Conservation (phyloP, 441 rosid genomes). For the Corymbia calophylla region DNA sequence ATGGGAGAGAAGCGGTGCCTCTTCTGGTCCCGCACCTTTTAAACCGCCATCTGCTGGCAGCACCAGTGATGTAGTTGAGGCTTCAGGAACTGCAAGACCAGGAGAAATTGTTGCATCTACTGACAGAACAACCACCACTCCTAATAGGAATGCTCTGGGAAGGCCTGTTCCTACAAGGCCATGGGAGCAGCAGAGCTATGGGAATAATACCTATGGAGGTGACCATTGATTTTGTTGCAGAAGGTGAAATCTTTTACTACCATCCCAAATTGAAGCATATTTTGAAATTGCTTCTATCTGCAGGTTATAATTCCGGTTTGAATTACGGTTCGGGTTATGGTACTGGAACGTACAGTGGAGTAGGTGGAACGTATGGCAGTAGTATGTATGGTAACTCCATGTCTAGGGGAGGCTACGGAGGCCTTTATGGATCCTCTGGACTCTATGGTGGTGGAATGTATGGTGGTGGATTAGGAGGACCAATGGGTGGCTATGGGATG, state of each 20-base stretch:
- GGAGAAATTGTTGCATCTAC: slow-evolving; percentile 64
- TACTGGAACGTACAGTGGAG: neutral
- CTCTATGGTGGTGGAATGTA: slow-evolving; percentile 17
- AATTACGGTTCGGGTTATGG: neutral
- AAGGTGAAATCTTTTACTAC: neutral
- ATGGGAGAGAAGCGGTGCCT: slow-evolving; percentile 74
- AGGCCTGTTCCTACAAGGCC: slow-evolving; percentile 88
- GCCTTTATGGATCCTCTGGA: neutral
- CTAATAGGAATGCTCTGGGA: slow-evolving; percentile 32
- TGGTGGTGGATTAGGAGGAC: slow-evolving; percentile 51
- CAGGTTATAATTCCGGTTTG: neutral
- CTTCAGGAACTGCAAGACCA: slow-evolving; percentile 89
- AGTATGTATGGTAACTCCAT: slow-evolving; percentile 13
- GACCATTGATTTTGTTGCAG: neutral
- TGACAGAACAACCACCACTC: slow-evolving; percentile 33
- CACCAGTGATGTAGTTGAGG: slow-evolving; percentile 91
- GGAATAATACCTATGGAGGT: slow-evolving; percentile 15
- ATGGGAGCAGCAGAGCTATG: slow-evolving; percentile 80
- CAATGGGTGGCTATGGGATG: slow-evolving; percentile 85
- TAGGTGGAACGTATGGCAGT: slow-evolving; percentile 30
- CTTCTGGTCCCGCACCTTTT: slow-evolving; percentile 82
- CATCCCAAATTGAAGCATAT: neutral
- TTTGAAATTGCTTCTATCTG: neutral
- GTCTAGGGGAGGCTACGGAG: slow-evolving; percentile 1
- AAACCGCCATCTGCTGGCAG: slow-evolving; percentile 83